Conservation (phyloP, 305 asterid species). For the Solanum chacoense region DNA sequence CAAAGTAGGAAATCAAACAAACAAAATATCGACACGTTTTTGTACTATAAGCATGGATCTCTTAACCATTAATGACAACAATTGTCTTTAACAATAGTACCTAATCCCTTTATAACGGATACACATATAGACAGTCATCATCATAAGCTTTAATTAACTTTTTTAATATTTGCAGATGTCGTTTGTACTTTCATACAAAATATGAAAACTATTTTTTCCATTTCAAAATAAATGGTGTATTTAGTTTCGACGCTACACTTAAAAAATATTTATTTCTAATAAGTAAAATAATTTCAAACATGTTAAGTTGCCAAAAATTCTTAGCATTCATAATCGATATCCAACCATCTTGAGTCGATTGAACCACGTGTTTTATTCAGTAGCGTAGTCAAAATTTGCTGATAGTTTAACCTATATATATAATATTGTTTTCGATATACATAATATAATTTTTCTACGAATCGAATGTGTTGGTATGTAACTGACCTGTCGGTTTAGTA, state of each 20-base stretch:
- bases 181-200: not conserved
- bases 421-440: too few relatives aligned
- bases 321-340: not conserved
- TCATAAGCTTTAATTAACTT: not conserved
- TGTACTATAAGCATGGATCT: too few relatives aligned
- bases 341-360: not conserved
- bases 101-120: not conserved
- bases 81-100: not conserved
- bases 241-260: too few relatives aligned
- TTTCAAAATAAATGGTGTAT: too few relatives aligned
- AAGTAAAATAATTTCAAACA: not conserved
- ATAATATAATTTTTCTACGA: too few relatives aligned
- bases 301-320: not conserved
- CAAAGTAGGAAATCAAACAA: too few relatives aligned
- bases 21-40: not conserved
- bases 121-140: too few relatives aligned
- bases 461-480: not conserved
- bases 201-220: too few relatives aligned
- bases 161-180: too few relatives aligned
- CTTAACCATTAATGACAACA: not conserved
- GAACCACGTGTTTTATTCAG: too few relatives aligned
- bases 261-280: too few relatives aligned
- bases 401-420: too few relatives aligned
- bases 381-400: fast-evolving
- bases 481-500: not conserved